phyloP scores from a whole-genome alignment of 1,139 yeast genomes.

The Sugiyamaella sp. region DNA sequence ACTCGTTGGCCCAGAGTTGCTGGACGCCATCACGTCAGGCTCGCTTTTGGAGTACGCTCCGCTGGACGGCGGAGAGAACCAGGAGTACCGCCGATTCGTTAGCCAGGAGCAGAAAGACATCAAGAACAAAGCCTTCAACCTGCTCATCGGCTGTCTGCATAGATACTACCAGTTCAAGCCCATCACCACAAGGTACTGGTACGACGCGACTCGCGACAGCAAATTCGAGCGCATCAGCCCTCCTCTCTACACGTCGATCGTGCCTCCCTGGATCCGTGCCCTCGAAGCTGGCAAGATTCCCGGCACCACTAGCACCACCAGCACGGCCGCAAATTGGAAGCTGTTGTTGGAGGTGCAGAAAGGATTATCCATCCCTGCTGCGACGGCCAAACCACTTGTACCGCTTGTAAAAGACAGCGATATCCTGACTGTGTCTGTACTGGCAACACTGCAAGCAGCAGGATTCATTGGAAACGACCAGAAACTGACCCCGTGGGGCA shows the following conservation, averaged over 20 bases:
- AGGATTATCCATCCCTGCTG: not conserved
- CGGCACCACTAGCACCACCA: not conserved
- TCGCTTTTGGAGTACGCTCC: conserved; percentile 67
- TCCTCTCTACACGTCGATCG: conserved; percentile 27
- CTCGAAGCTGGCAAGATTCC: conserved; percentile 2
- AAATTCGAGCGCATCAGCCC: conserved; percentile 31
- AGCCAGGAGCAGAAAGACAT: conserved; percentile 49
- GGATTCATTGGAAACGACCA: conserved; percentile 54
- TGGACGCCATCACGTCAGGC: conserved; percentile 72
- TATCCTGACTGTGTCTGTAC: conserved; percentile 58
- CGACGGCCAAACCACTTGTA: conserved; percentile 5
- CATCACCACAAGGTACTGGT: conserved; percentile 52
- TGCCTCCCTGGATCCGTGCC: conserved; percentile 16
- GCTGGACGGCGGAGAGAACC: conserved; percentile 62
- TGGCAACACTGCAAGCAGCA: conserved; percentile 60
- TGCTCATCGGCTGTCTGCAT: conserved; percentile 72
- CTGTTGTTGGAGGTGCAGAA: not conserved
- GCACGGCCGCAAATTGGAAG: not conserved
- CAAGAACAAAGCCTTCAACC: conserved; percentile 64
- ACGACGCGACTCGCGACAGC: conserved; percentile 45
- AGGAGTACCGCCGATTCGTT: conserved; percentile 61
- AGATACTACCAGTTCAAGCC: conserved; percentile 85
- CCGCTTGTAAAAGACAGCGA: conserved; percentile 52
- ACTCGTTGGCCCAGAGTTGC: conserved; percentile 62
- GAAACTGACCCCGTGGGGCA: conserved; percentile 61